Evolutionary conservation across 140 eudicot genomes (phyloP).

Genomic region (Eryngium alpinum): DNA sequence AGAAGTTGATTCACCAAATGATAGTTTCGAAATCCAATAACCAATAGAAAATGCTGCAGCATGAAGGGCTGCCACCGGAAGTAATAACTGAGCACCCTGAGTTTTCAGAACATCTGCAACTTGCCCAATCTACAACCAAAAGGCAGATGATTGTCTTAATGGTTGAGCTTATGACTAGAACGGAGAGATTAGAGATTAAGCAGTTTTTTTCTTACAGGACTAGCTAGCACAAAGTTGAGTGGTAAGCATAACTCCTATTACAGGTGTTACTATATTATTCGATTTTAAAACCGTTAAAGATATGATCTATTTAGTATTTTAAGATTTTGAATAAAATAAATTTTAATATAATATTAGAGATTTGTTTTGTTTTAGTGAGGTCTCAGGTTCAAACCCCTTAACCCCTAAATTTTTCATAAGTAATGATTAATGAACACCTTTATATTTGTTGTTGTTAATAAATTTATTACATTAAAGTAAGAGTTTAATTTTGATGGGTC

Average conservation of each 20-base stretch:
- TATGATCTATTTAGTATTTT: too few relatives aligned
- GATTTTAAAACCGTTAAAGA: too few relatives aligned
- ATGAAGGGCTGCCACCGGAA: slow-evolving; percentile 81
- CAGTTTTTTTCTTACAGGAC: slow-evolving; percentile 67
- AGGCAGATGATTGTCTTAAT: not conserved
- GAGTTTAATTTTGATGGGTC: too few relatives aligned
- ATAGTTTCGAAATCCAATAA: slow-evolving; percentile 71
- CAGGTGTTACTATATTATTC: slow-evolving; percentile 91
- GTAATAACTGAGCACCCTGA: slow-evolving; percentile 70
- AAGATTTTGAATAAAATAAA: too few relatives aligned
- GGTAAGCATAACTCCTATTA: slow-evolving; percentile 89
- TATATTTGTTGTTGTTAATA: too few relatives aligned
- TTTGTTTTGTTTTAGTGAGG: too few relatives aligned
- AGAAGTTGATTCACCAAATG: slow-evolving; percentile 98
- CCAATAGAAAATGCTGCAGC: slow-evolving; percentile 90
- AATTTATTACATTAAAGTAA: too few relatives aligned
- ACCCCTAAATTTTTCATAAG: too few relatives aligned
- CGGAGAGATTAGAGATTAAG: not conserved
- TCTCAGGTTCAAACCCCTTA: too few relatives aligned
- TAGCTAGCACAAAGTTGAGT: slow-evolving; percentile 99
- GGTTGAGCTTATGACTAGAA: not conserved
- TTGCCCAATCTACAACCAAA: slow-evolving; percentile 74
- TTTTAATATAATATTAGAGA: too few relatives aligned
- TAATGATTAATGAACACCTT: too few relatives aligned
- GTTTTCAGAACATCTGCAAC: slow-evolving; percentile 89